Evolutionary conservation across 148 eudicot species (phyloP), one percentile per base, ranked within the genome.

Genomic region (Amaranthus cruentus): DNA sequence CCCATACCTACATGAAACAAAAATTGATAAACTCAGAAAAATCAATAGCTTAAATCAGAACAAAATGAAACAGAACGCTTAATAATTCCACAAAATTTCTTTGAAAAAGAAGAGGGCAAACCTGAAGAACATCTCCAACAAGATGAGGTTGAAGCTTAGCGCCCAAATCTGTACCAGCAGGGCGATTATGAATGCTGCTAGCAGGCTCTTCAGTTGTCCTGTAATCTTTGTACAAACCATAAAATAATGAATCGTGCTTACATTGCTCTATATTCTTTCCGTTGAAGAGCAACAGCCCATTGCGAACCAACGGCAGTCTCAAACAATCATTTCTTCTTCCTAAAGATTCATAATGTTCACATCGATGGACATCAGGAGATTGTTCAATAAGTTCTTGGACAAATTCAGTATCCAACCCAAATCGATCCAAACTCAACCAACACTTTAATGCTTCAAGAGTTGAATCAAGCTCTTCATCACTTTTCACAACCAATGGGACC

Each of bases 371-470:
- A 65, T 76, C 83, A 70, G 90, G 85, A 67, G 79, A 85, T 64
- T 74, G 84, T 78, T 89, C 90, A 58, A 89, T 50, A 68, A 84
- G 75, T 82, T 87, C 88, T 70, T 86, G 91, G 70, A 90, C 95
- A 79, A 90, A 90, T 48, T 74, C 89, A 53, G 75, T 76, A 76
- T 90, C 88, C 73, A 90, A 83, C 46, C 95, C 94, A 71, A 84
- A 87, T 69, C 95, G 85, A 77, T 90, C 95, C 71, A 78, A 53
- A 66, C 79, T 83, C 78, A 90, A 78, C 95, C 91, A 90, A 77
- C 71, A 78, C 61, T 68, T 55, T 69, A 89, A 72, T 63, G 66
- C 73, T 71, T 81, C 85, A 9, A 71, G 62, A 42, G 78, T 69
- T 76, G 68, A 52, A n/a, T 76, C 81, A 80, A 84, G 80, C 66